Evolutionary conservation across 768 basidiomycete species (phyloP), one percentile per base, ranked within the genome.

Genomic region (Erythrobasidium yunnanense): DNA sequence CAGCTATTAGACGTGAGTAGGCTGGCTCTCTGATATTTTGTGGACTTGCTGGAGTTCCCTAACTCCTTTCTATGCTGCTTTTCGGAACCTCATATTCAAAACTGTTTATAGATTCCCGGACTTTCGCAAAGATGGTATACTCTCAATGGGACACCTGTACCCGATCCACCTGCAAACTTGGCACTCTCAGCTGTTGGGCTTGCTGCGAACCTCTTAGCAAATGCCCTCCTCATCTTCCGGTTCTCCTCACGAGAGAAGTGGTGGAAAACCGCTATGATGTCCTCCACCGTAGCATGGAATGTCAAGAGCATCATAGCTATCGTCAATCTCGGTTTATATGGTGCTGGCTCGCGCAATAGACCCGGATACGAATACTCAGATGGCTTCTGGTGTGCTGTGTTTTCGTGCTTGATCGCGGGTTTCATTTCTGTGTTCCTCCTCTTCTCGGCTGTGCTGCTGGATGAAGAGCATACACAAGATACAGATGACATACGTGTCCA

Each of bases 181-280:
- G 49, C 35, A 1, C 52, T 70, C 22, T 58, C 63, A 6, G 54
- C 49, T 23, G 27, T 68, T 6, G 67, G 73, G 18, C 70, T 77
- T 13, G 71, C 67, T 17, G 68, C 77, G 34, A 76, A 76, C 58
- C 47, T 77, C 35, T 23, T 75, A 17, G 77, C 77, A 18, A 77
- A 78, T 56, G 69, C 67, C 3, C 60, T 77, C 15, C 69, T 78
- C 27, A 63, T 78, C 33, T 54, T 74, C 11, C 73, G 77, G 11
- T 78, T 78, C 67, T 74, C 76, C 3, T 58, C 69, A 1, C 69
- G 60, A 17, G 63, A 51, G 5, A 34, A 51, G 15, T 74, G 72
- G 67, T 74, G 73, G 73, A 68, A 57, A 23, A 51, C 66, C 8
- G 69, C 71, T 0, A 76, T 75, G 1, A 65, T 66, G 4, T 57